Conservation (phyloP, 163 green algal genomes). For the Coccomyxa subellipsoidea region DNA sequence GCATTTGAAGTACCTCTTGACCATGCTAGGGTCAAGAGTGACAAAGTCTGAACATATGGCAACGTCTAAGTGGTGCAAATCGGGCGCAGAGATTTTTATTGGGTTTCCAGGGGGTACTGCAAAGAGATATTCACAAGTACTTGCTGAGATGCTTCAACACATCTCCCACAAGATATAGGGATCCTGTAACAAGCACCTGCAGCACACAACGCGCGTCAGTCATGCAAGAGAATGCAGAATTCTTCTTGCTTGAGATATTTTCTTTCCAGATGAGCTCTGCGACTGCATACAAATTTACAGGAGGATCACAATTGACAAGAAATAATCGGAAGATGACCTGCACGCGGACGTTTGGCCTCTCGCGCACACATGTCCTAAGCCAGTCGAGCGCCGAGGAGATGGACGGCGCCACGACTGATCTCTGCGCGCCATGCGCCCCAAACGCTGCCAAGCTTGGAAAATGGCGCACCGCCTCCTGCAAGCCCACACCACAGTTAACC, state of each 20-base stretch:
- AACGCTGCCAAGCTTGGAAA: constrained; percentile 1
- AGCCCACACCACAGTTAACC: too few species aligned
- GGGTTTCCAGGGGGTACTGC: too few species aligned
- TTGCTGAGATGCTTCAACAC: constrained; percentile 69
- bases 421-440: constrained; percentile 14
- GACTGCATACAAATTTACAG: too few species aligned
- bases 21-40: too few species aligned
- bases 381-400: constrained; percentile 54
- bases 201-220: not conserved
- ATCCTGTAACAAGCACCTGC: constrained; percentile 93
- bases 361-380: constrained; percentile 46
- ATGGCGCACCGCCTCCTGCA: constrained; percentile 20
- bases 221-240: too few species aligned
- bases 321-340: too few species aligned
- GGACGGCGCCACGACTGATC: constrained; percentile 40
- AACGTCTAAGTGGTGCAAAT: not conserved
- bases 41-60: too few species aligned
- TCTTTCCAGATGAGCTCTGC: too few species aligned
- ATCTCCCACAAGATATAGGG: constrained; percentile 96
- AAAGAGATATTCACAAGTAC: too few species aligned
- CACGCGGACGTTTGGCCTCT: constrained; percentile 44
- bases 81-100: not conserved
- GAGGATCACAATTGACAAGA: too few species aligned
- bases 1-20: too few species aligned
- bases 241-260: too few species aligned